A percentile compares a stretch with the other conserved stretches of the same genome.
Evolutionary conservation across 306 rosid species (phyloP).

Genomic region (Echinosophora koreensis): DNA sequence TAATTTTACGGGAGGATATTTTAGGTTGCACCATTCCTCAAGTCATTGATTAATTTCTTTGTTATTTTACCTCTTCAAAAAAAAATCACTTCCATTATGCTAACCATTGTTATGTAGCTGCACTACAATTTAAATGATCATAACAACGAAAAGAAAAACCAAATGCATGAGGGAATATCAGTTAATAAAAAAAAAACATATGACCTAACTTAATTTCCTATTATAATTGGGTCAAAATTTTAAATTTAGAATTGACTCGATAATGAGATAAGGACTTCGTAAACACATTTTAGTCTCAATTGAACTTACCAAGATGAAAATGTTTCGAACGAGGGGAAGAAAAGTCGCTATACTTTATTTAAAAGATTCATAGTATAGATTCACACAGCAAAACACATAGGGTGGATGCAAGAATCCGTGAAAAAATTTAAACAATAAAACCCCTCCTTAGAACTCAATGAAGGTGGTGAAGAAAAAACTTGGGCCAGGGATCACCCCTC

Average conservation of each 20-base stretch:
- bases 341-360: constrained; percentile 47
- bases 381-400: constrained; percentile 15
- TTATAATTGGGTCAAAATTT: no score
- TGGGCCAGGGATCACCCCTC: constrained; percentile 38
- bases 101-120: no score
- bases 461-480: constrained; percentile 30
- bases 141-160: background rate
- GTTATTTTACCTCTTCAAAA: no score
- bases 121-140: background rate
- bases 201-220: no score
- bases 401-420: constrained; percentile 19
- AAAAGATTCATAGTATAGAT: constrained; percentile 30
- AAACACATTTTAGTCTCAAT: background rate
- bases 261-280: background rate
- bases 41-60: no score
- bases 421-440: constrained; percentile 39
- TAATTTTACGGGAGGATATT: no score
- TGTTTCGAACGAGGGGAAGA: background rate
- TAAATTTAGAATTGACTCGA: no score
- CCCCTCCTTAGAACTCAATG: constrained; percentile 44
- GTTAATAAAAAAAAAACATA: no score
- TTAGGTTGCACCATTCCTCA: no score
- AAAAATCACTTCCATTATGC: no score
- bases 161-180: no score
- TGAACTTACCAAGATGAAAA: background rate